Conservation (phyloP, 306 rosid species). For the Trifolium pratense region DNA sequence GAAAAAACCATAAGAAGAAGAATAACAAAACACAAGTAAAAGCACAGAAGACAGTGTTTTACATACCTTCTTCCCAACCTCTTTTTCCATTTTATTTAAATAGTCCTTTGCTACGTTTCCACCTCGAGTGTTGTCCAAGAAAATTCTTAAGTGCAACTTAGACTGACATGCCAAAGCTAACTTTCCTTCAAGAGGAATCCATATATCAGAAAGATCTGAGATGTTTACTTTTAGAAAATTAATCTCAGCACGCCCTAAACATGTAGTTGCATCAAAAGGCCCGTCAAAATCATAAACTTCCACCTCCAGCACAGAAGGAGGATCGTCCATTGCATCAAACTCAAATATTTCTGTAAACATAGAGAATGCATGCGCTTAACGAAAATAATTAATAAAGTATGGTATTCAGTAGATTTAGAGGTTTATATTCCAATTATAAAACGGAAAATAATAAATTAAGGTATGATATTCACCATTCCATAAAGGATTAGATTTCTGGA, state of each 20-base stretch:
- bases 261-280: constrained; percentile 87
- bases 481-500: constrained; percentile 82
- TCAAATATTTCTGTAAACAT: constrained; percentile 88
- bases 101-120: constrained; percentile 75
- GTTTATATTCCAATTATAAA: constrained; percentile 25
- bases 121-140: constrained; percentile 85
- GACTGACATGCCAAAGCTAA: constrained; percentile 93
- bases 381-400: constrained; percentile 18
- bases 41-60: constrained; percentile 30
- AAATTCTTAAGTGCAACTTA: constrained; percentile 88
- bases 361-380: constrained; percentile 35
- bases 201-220: constrained; percentile 84
- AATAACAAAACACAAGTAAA: constrained; percentile 34
- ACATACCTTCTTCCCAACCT: constrained; percentile 94
- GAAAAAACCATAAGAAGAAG: constrained; percentile 32
- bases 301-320: constrained; percentile 88
- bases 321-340: constrained; percentile 99
- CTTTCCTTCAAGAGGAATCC: constrained; percentile 95
- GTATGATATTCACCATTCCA: constrained; percentile 78
- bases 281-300: constrained; percentile 97
- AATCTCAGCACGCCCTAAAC: constrained; percentile 89
- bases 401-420: constrained; percentile 7
- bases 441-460: constrained; percentile 32
- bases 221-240: constrained; percentile 83
- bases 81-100: constrained; percentile 94